Conservation (phyloP, 805 yeast genomes). For the Babjeviella inositovora region DNA sequence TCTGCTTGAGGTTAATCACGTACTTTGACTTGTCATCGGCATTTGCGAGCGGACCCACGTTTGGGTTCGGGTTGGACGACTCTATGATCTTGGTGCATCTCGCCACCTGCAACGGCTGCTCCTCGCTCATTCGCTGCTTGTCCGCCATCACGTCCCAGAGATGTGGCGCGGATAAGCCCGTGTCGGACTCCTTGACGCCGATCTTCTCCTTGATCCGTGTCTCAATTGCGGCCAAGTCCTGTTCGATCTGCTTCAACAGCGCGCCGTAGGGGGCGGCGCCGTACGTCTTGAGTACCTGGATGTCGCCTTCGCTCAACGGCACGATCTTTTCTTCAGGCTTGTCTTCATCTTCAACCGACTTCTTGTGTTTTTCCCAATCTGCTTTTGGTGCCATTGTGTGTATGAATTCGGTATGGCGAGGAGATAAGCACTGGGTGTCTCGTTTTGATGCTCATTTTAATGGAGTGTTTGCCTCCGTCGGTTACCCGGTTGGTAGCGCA, state of each 20-base stretch:
- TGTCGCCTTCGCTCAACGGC: slow-evolving; percentile 92
- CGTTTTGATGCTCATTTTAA: too few species aligned
- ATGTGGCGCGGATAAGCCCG: slow-evolving; percentile 95
- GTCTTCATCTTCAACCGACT: slow-evolving; percentile 62
- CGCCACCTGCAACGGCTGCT: slow-evolving; percentile 95
- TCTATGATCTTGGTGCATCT: slow-evolving; percentile 95
- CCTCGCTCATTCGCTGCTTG: slow-evolving; percentile 81
- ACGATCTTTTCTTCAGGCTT: slow-evolving; percentile 55
- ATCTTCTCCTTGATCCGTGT: slow-evolving; percentile 83
- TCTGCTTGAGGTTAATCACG: slow-evolving; percentile 93
- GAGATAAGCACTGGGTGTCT: too few species aligned
- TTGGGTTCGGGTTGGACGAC: slow-evolving; percentile 21
- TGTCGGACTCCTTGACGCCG: slow-evolving; percentile 89
- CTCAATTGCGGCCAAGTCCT: slow-evolving; percentile 76
- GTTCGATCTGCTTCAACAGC: slow-evolving; percentile 66
- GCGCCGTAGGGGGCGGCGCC: slow-evolving; percentile 95
- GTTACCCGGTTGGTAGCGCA: too few species aligned
- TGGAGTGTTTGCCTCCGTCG: too few species aligned
- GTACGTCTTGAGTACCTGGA: slow-evolving; percentile 90
- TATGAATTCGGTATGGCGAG: slow-evolving; percentile 1
- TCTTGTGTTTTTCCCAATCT: slow-evolving; percentile 95
- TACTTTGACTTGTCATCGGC: slow-evolving; percentile 83
- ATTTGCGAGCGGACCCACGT: slow-evolving; percentile 19
- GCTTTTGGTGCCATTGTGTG: slow-evolving; percentile 82
- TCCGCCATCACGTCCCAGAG: slow-evolving; percentile 97